A percentile compares a stretch with the other conserved stretches of the same genome.
These are phyloP conservation scores for Jacaranda mimosifolia DNA, from an alignment of 257 asterid species.

Conservation along the genomic window DNA sequence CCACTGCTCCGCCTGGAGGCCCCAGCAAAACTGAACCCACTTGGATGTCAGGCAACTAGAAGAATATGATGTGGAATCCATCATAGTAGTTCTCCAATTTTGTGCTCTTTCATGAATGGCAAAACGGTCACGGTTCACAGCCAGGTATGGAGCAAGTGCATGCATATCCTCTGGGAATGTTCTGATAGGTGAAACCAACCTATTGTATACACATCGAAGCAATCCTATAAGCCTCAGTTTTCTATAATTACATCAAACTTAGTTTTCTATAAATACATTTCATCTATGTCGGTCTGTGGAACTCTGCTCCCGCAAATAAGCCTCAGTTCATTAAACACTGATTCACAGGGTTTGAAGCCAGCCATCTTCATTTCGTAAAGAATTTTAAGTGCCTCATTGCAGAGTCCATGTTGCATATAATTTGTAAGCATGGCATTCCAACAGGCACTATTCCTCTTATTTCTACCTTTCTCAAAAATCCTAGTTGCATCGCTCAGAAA, in stretches of 20 bases:
- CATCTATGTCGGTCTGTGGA: slow-evolving; percentile 13
- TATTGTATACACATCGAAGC: neutral
- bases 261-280: neutral
- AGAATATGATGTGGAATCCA: neutral
- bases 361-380: slow-evolving; percentile 62
- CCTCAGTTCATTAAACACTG: slow-evolving; percentile 54
- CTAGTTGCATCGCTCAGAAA: slow-evolving; percentile 52
- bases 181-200: neutral
- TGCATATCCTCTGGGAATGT: neutral
- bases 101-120: neutral
- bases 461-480: slow-evolving; percentile 46
- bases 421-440: slow-evolving; percentile 66
- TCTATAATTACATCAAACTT: neutral
- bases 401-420: slow-evolving; percentile 56
- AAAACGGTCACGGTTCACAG: neutral
- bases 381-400: slow-evolving; percentile 54
- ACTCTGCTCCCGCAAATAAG: slow-evolving; percentile 50
- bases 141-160: neutral
- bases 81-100: neutral
- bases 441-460: slow-evolving; percentile 51
- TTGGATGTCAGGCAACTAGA: neutral
- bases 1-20: neutral
- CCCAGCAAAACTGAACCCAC: neutral
- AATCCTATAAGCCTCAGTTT: neutral
- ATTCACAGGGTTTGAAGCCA: slow-evolving; percentile 60